Percentiles rank a stretch among this genome's conserved stretches.
phyloP scores from a whole-genome alignment of 441 rosid species.

The Biscutella laevigata region DNA sequence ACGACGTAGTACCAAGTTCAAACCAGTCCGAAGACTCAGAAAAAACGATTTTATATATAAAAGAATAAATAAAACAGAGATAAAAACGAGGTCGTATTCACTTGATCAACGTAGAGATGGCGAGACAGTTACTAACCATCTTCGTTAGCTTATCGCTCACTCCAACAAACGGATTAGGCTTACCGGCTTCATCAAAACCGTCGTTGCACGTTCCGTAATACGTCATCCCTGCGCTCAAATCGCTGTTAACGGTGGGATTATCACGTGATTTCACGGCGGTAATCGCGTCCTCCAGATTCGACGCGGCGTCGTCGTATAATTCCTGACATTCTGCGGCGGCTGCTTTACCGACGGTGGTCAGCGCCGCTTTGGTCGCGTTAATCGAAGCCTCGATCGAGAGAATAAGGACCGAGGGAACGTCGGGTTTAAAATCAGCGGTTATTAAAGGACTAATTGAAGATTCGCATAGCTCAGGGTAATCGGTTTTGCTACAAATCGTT shows the following conservation, averaged over 20 bases:
- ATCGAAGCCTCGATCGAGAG: constrained; percentile 30
- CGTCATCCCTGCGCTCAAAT: constrained; percentile 44
- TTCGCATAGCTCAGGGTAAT: constrained; percentile 31
- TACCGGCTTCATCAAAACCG: constrained; percentile 26
- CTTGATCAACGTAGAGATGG: constrained; percentile 37
- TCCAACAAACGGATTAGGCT: constrained; percentile 24
- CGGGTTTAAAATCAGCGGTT: constrained; percentile 15
- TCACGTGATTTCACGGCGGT: constrained; percentile 33
- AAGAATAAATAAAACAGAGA: no score
- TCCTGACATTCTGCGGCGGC: constrained; percentile 33
- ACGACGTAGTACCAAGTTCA: constrained; percentile 10
- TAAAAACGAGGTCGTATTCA: constrained; percentile 18
- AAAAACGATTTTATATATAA: no score
- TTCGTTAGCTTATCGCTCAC: constrained; percentile 26
- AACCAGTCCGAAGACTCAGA: background rate
- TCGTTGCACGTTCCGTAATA: constrained; percentile 40
- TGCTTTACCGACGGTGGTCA: background rate
- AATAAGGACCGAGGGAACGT: constrained; percentile 24
- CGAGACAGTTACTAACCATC: constrained; percentile 48
- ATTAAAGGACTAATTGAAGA: constrained; percentile 25
- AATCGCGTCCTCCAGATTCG: constrained; percentile 34
- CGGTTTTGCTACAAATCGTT: constrained; percentile 30
- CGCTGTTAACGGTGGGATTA: constrained; percentile 28
- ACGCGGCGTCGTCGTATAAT: constrained; percentile 32
- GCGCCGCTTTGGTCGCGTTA: constrained; percentile 24